These are phyloP conservation scores for Nissolia schottii DNA, from an alignment of 306 rosid species.

Conservation along the genomic window DNA sequence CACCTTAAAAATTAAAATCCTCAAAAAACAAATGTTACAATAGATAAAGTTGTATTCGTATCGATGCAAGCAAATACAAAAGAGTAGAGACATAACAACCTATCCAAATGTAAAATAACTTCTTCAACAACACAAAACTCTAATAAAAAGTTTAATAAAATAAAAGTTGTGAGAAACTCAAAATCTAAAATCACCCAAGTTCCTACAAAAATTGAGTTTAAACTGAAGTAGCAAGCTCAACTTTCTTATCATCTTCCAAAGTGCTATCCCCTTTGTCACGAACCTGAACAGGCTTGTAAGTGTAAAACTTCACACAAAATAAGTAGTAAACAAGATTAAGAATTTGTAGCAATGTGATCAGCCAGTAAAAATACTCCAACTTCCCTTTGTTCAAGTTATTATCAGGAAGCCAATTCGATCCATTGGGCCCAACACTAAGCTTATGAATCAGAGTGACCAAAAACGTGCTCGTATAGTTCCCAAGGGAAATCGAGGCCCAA, in stretches of 20 bases:
- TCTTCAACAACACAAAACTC: too few relatives aligned
- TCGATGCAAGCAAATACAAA: too few relatives aligned
- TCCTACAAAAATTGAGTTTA: conserved; percentile 7
- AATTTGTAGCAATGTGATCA: conserved; percentile 58
- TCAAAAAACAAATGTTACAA: too few relatives aligned
- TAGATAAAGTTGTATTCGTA: too few relatives aligned
- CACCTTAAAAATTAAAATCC: too few relatives aligned
- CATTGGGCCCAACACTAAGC: conserved; percentile 51
- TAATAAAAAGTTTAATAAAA: too few relatives aligned
- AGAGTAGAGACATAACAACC: too few relatives aligned
- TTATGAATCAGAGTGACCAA: conserved; percentile 71
- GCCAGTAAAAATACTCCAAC: conserved; percentile 87
- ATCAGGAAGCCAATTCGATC: conserved; percentile 85
- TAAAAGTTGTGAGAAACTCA: too few relatives aligned
- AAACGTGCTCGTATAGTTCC: conserved; percentile 68
- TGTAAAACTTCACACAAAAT: conserved; percentile 61
- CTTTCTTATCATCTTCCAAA: conserved; percentile 32
- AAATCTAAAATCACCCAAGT: too few relatives aligned
- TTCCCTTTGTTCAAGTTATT: conserved; percentile 64
- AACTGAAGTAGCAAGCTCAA: conserved; percentile 47
- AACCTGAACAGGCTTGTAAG: conserved; percentile 64
- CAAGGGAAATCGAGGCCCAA: conserved; percentile 68
- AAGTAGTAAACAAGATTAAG: conserved; percentile 61
- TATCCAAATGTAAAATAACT: too few relatives aligned
- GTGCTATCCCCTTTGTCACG: conserved; percentile 26